These are phyloP conservation scores for Fusarium kyushuense DNA, from an alignment of 2,329 filamentous ascomycete genomes.

Conservation along the genomic window DNA sequence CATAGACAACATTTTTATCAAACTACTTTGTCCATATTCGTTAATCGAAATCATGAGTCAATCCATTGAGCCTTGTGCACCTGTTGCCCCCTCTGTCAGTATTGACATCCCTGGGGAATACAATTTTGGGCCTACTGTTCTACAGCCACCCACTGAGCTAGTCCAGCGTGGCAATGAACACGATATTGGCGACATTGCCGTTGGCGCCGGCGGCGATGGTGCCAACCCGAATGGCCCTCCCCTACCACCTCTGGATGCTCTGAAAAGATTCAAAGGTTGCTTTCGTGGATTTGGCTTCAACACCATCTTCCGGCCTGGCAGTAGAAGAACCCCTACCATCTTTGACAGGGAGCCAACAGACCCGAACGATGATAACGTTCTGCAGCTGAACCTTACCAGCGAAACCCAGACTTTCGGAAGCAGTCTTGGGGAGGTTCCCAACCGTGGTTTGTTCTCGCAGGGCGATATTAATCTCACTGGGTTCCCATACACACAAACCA, in stretches of 20 bases:
- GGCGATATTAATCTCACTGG: not conserved
- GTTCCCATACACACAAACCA: not conserved
- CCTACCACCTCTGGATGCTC: not conserved
- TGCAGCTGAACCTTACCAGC: not conserved
- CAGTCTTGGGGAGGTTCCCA: accelerated
- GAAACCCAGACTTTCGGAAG: not conserved
- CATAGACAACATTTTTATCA: no score
- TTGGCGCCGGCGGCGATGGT: no score
- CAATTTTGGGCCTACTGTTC: no score
- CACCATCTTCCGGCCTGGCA: not conserved
- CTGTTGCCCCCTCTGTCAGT: no score
- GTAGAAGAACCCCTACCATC: not conserved
- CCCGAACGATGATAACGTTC: not conserved
- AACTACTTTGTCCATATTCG: no score
- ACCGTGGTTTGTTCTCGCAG: not conserved
- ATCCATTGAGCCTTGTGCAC: no score
- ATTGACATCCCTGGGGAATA: no score
- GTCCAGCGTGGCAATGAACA: no score
- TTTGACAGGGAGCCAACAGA: not conserved
- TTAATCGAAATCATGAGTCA: no score
- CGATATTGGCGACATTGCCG: no score
- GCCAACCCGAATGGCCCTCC: no score
- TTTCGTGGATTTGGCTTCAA: conserved; percentile 2
- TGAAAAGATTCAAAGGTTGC: not conserved
- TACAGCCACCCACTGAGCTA: no score